These are phyloP conservation scores for Plasmodium inui DNA, from an alignment of 169 alveolate genomes.

Conservation along the genomic window DNA sequence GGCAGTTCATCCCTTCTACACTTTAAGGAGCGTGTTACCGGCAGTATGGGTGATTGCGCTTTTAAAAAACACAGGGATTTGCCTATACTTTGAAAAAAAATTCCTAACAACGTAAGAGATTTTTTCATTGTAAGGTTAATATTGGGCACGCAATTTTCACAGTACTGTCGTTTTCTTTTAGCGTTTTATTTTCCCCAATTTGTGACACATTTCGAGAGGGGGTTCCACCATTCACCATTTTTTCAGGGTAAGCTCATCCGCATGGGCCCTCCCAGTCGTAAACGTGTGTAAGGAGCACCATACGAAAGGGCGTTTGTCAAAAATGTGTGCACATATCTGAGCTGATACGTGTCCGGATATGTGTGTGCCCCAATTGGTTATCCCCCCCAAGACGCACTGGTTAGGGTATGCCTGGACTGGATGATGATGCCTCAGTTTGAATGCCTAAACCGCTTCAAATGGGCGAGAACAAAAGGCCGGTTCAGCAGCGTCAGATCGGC, in stretches of 20 bases:
- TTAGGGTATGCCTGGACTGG: not conserved
- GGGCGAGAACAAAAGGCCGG: not conserved
- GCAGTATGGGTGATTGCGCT: not conserved
- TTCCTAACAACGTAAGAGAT: not conserved
- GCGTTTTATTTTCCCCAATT: not conserved
- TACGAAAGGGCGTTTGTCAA: not conserved
- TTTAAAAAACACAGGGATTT: not conserved
- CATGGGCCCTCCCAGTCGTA: not conserved
- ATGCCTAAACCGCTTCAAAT: not conserved
- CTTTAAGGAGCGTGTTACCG: not conserved
- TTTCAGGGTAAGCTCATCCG: not conserved
- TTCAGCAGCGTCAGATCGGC: constrained; percentile 14
- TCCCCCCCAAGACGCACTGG: not conserved
- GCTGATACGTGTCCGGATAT: not conserved
- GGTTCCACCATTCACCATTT: not conserved
- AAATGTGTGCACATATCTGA: not conserved
- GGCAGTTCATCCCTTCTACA: not conserved
- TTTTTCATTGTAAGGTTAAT: not conserved
- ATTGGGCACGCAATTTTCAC: not conserved
- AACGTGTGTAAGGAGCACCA: not conserved
- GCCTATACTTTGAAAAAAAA: not conserved
- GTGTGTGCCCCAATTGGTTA: not conserved
- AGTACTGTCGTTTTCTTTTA: not conserved
- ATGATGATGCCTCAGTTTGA: constrained; percentile 4
- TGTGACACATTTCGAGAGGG: not conserved